A percentile compares a stretch with the other conserved stretches of the same genome.
Conservation (phyloP, 1,139 yeast genomes). For the Blastobotrys persicus region DNA sequence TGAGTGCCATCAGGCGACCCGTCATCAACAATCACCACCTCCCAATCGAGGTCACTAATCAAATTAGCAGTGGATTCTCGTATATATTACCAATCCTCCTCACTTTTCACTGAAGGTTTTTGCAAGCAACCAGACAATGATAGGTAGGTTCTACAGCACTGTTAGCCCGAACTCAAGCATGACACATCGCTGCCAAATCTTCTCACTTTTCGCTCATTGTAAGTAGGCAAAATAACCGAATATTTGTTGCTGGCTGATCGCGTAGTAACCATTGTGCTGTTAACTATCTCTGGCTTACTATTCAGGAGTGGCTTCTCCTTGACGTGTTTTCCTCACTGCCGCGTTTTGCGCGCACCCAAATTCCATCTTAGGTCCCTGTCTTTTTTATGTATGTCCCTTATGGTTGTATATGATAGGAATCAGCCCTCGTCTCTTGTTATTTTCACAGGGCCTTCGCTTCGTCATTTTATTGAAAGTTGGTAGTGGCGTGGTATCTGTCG, state of each 20-base stretch:
- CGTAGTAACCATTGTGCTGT: slow-evolving; percentile 11
- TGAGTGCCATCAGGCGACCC: slow-evolving; percentile 84
- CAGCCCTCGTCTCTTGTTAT: too few species aligned
- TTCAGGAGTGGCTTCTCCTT: not conserved
- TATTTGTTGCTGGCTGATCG: slow-evolving; percentile 48
- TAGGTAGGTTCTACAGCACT: slow-evolving; percentile 55
- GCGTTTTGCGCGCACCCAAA: not conserved
- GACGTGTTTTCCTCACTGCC: slow-evolving; percentile 6
- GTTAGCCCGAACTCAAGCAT: not conserved
- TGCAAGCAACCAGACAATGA: slow-evolving; percentile 67
- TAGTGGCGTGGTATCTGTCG: too few species aligned
- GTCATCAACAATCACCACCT: slow-evolving; percentile 75
- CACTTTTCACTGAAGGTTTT: slow-evolving; percentile 59
- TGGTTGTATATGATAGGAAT: too few species aligned
- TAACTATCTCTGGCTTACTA: not conserved
- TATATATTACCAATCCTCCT: slow-evolving; percentile 13
- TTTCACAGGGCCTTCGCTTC: too few species aligned
- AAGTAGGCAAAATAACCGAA: slow-evolving; percentile 76
- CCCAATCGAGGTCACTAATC: slow-evolving; percentile 59
- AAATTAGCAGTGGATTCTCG: not conserved
- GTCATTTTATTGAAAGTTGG: too few species aligned
- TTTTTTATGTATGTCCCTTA: too few species aligned
- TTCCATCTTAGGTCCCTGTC: too few species aligned
- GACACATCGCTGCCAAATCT: not conserved
- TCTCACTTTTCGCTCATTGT: slow-evolving; percentile 59